Base-by-base conservation (phyloP, 2,329 filamentous ascomycete species). In the Neoascochyta sp. region DNA sequence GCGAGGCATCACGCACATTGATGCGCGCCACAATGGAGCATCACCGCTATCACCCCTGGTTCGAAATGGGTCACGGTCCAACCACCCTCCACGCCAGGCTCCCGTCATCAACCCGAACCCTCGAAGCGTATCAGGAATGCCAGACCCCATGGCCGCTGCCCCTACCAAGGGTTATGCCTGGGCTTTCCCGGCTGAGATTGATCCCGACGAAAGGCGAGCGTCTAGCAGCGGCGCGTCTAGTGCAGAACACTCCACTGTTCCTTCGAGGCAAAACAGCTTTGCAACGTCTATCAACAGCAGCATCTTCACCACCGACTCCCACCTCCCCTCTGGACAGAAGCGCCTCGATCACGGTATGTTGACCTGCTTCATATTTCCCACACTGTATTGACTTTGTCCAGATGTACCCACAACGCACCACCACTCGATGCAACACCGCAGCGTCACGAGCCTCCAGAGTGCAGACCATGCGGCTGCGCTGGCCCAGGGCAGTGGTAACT, bases 141-240 rank as follows among this genome's bases (percentile, higher is more conserved):
- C 80, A 69, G 67, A 73, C 54, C 70, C 70, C 5, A 72, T 67
- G 46, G 85, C 85, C 21, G 80, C 83, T 16, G 82, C 86, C 57
- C 84, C 85, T 4, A 89, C 83, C 8, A 87, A 87, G 60, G 85
- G 85, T 56, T 84, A 83, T 57, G 81, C 85, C 4, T 90, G 85
- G 84, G 85, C 85, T 45, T 89, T 89, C 47, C 84, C 85, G 1
- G 84, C 86, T 52, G 78, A 83, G 31, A 76, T 80, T 29, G 78
- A 83, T 35, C 67, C 62, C 19, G 71, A 69, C 22, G 68, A 71
- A 21, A 57, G 66, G 31, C 56, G 68, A 34, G 65, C 61, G 17
- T 70, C 67, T 10, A 71, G 67, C 41, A 73, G 71, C 39, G 64
- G 63, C 43, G 65, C 67, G 25, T 67, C 66, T 49, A 71, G 52